Evolutionary conservation across 2,329 filamentous ascomycete species (phyloP).

Genomic region (Talaromyces marneffei): DNA sequence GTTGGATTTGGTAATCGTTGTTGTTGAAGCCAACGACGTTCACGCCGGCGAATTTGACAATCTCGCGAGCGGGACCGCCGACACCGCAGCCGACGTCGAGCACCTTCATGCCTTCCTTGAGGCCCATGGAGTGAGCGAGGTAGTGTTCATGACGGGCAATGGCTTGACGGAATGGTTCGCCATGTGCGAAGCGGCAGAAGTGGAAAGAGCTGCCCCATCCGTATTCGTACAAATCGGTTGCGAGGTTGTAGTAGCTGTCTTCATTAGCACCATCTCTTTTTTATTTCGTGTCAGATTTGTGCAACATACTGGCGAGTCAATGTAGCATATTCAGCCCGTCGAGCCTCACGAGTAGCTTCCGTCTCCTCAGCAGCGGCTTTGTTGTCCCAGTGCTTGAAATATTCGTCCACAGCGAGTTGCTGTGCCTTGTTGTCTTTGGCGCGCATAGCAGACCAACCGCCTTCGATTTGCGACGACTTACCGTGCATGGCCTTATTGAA

Average conservation of each 20-base stretch:
- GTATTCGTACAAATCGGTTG: constrained; percentile 94
- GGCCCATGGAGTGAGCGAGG: constrained; percentile 80
- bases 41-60: constrained; percentile 87
- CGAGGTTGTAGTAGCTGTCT: constrained; percentile 84
- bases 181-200: constrained; percentile 86
- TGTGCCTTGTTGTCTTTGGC: constrained; percentile 74
- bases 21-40: constrained; percentile 94
- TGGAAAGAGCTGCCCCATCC: constrained; percentile 97
- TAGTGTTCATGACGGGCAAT: constrained; percentile 98
- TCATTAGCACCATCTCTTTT: constrained; percentile 11
- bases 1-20: constrained; percentile 98
- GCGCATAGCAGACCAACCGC: constrained; percentile 77
- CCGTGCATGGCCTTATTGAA: constrained; percentile 89
- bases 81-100: constrained; percentile 97
- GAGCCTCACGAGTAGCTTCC: constrained; percentile 68
- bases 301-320: constrained; percentile 79
- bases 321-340: constrained; percentile 83
- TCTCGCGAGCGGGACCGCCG: constrained; percentile 89
- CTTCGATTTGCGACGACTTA: constrained; percentile 57
- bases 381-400: constrained; percentile 96
- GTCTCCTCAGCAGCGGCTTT: constrained; percentile 76
- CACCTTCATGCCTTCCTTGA: constrained; percentile 81
- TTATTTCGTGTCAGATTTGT: not conserved
- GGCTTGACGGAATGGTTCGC: constrained; percentile 82
- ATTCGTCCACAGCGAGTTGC: constrained; percentile 77